Percentiles rank a stretch among this genome's conserved stretches.
These are phyloP conservation scores for Tetradesmus lagerheimii DNA, from an alignment of 139 green algal genomes.

Conservation along the genomic window DNA sequence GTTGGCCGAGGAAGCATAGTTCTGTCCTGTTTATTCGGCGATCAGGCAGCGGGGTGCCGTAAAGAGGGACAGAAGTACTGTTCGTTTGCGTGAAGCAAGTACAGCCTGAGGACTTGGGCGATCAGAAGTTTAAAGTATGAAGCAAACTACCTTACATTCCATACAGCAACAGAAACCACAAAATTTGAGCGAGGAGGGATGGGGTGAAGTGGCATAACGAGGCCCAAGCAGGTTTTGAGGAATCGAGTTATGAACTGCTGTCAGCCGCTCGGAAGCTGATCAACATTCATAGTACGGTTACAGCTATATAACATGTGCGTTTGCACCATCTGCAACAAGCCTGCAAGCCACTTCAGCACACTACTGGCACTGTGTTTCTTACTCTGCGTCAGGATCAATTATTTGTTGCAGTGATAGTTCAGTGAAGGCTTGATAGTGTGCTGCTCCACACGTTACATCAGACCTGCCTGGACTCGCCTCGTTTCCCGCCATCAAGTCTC, in stretches of 20 bases:
- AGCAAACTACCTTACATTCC: no score
- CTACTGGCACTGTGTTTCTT: no score
- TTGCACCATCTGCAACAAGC: not conserved
- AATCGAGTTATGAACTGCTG: not conserved
- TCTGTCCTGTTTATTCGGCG: not conserved
- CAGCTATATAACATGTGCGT: no score
- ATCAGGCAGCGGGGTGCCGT: not conserved
- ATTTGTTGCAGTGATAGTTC: no score
- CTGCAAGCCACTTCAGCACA: not conserved
- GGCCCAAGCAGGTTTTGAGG: not conserved
- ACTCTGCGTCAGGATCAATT: no score
- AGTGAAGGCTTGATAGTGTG: no score
- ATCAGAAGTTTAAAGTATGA: not conserved
- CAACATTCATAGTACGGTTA: no score
- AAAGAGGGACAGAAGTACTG: not conserved
- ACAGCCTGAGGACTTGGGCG: not conserved
- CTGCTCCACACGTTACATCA: no score
- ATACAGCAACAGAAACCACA: not conserved
- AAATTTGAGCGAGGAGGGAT: not conserved
- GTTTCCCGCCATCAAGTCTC: not conserved
- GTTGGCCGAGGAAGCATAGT: slow-evolving; percentile 72
- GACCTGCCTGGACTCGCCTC: not conserved
- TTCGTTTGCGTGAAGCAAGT: not conserved
- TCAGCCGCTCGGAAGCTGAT: no score
- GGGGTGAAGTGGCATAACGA: not conserved